Conservation (phyloP, 2,329 filamentous ascomycete genomes). For the Setomelanomma holmii region DNA sequence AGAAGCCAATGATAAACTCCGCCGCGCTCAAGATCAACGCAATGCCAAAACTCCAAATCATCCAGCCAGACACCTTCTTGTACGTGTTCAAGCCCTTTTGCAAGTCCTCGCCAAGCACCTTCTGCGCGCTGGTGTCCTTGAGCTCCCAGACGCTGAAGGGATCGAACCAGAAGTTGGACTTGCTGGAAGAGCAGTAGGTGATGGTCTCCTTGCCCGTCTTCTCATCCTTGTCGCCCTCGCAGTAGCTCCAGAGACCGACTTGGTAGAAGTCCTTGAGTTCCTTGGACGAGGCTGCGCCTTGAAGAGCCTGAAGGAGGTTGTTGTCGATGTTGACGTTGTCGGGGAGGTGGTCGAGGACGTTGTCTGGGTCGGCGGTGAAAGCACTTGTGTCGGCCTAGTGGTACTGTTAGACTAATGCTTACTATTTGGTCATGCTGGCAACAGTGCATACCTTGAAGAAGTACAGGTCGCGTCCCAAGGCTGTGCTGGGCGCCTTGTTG, state of each 20-base stretch:
- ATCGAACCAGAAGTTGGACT: conserved; percentile 79
- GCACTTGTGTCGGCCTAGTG: conserved; percentile 52
- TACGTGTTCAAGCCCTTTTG: conserved; percentile 75
- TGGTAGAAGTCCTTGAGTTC: conserved; percentile 78
- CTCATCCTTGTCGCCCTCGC: conserved; percentile 66
- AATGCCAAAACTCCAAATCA: conserved; percentile 80
- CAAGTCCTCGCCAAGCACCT: conserved; percentile 69
- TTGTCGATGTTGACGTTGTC: conserved; percentile 43
- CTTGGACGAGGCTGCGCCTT: conserved; percentile 43
- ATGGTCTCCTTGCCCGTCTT: conserved; percentile 56
- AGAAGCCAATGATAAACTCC: conserved; percentile 79
- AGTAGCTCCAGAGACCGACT: conserved; percentile 87
- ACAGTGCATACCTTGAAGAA: conserved; percentile 58
- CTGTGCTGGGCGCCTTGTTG: conserved; percentile 43
- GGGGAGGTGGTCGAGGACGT: conserved; percentile 38
- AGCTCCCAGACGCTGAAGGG: conserved; percentile 72
- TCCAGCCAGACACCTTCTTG: conserved; percentile 77
- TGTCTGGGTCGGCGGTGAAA: conserved; percentile 60
- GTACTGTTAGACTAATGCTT: not conserved
- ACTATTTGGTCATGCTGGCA: not conserved
- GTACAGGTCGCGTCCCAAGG: conserved; percentile 59
- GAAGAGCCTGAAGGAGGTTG: conserved; percentile 51
- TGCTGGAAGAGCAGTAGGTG: conserved; percentile 71
- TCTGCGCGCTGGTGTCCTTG: conserved; percentile 59
- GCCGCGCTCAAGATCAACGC: conserved; percentile 72